phyloP scores from a whole-genome alignment of 2,329 filamentous ascomycete genomes.

The Neodidymelliopsis sp. region DNA sequence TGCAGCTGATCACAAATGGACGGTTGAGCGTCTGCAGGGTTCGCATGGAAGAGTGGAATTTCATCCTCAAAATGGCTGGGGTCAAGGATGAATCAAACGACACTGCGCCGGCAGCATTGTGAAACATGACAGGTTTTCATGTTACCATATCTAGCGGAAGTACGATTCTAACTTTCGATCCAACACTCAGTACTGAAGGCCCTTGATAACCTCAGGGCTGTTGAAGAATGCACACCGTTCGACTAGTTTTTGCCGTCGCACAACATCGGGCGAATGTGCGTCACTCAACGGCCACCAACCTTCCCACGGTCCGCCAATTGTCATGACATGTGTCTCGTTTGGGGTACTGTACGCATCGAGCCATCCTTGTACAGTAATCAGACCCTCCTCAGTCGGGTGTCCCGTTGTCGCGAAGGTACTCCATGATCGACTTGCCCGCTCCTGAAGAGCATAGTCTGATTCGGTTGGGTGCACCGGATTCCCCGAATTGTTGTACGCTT shows the following conservation, averaged over 20 bases:
- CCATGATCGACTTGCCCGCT: constrained; percentile 57
- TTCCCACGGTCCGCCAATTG: constrained; percentile 54
- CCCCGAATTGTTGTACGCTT: constrained; percentile 52
- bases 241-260: constrained; percentile 51
- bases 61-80: constrained; percentile 62
- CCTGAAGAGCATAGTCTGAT: constrained; percentile 52
- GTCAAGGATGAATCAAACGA: constrained; percentile 11
- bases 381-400: constrained; percentile 10
- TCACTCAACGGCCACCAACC: constrained; percentile 54
- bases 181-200: constrained; percentile 41
- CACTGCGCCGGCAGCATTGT: background rate
- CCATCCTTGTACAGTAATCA: constrained; percentile 24
- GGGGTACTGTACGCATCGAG: constrained; percentile 11
- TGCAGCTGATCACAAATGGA: constrained; percentile 85
- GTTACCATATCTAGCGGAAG: no score
- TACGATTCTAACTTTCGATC: no score
- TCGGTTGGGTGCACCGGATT: constrained; percentile 46
- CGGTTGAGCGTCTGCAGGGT: constrained; percentile 82
- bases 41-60: constrained; percentile 69
- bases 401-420: constrained; percentile 54
- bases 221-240: constrained; percentile 60
- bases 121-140: background rate
- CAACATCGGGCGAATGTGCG: constrained; percentile 32
- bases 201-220: constrained; percentile 53
- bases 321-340: constrained; percentile 31